Percentiles rank a stretch among this genome's conserved stretches.
These are phyloP conservation scores for Atkinsonella hypoxylon DNA, from an alignment of 2,329 filamentous ascomycete species.

Conservation along the genomic window DNA sequence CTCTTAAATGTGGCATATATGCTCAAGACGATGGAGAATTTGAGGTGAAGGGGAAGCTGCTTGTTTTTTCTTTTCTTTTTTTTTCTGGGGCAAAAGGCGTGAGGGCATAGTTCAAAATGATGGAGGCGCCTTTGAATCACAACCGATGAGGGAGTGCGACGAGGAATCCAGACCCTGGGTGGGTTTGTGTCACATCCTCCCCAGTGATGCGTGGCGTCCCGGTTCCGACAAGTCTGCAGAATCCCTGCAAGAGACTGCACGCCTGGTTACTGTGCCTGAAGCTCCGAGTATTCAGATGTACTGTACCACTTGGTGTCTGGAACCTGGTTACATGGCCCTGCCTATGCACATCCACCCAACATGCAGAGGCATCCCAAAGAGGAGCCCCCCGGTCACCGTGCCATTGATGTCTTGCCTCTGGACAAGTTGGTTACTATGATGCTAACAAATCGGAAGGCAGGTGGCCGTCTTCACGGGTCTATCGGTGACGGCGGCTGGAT, in stretches of 20 bases:
- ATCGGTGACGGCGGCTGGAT: slow-evolving; percentile 7
- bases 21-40: too few species aligned
- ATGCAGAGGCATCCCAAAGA: slow-evolving; percentile 10
- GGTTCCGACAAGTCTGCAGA: slow-evolving; percentile 12
- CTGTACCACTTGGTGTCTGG: slow-evolving; percentile 11
- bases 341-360: slow-evolving; percentile 10
- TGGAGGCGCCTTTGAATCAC: neutral
- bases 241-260: slow-evolving; percentile 10
- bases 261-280: slow-evolving; percentile 11
- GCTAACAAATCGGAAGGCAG: slow-evolving; percentile 9
- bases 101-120: neutral
- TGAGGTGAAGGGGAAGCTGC: too few species aligned
- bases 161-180: slow-evolving; percentile 2
- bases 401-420: slow-evolving; percentile 10
- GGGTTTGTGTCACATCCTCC: slow-evolving; percentile 11
- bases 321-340: slow-evolving; percentile 8
- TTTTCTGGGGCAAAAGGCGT: neutral
- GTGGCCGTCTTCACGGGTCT: slow-evolving; percentile 3
- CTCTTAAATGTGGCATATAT: too few species aligned
- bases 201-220: slow-evolving; percentile 14
- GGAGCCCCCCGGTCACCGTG: slow-evolving; percentile 7
- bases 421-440: neutral
- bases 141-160: neutral
- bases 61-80: too few species aligned
- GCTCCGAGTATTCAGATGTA: slow-evolving; percentile 13